Percentiles rank a stretch among this genome's conserved stretches.
Conservation (phyloP, 2,329 filamentous ascomycete species). For the Corinectria fuckeliana region DNA sequence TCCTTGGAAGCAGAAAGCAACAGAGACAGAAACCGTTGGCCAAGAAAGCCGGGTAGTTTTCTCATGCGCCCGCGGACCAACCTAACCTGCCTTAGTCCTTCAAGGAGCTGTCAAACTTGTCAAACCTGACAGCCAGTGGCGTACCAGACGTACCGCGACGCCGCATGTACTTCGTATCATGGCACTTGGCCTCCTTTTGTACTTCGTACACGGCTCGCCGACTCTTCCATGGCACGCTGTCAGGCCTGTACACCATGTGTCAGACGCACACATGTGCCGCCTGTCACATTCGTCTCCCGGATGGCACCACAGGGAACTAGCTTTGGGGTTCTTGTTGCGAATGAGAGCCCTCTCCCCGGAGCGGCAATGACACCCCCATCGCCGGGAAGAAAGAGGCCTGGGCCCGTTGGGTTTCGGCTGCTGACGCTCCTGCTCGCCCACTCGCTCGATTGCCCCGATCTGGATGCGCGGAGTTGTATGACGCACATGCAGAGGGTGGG, state of each 20-base stretch:
- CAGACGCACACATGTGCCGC: background rate
- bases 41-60: background rate
- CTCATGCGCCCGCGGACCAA: constrained; percentile 1
- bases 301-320: background rate
- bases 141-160: background rate
- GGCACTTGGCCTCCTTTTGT: background rate
- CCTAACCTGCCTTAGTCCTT: constrained; percentile 4
- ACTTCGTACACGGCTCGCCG: background rate
- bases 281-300: background rate
- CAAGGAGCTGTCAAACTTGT: constrained; percentile 23
- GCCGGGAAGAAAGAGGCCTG: constrained; percentile 2
- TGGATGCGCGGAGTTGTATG: constrained; percentile 14
- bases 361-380: background rate
- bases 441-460: constrained; percentile 16
- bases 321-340: background rate
- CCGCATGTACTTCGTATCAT: background rate
- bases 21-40: background rate
- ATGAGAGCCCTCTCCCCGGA: background rate
- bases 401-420: constrained; percentile 2
- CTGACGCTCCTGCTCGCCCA: background rate
- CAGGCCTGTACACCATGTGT: background rate
- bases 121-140: constrained; percentile 23
- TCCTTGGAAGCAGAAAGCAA: background rate
- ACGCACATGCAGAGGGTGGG: background rate
- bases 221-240: background rate